These are phyloP conservation scores for Inga laurina DNA, from an alignment of 306 rosid species.

Conservation along the genomic window DNA sequence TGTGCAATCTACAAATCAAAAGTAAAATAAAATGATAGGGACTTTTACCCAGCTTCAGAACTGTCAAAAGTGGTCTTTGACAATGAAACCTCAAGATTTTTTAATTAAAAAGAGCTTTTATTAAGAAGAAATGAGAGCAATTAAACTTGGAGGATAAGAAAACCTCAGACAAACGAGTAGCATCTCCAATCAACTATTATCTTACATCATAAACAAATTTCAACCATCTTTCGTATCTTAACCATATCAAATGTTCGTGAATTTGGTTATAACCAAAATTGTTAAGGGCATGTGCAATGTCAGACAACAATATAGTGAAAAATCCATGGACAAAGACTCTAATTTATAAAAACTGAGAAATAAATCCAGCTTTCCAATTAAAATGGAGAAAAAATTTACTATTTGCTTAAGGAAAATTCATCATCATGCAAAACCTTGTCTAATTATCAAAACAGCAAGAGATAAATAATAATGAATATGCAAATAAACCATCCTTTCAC, in stretches of 20 bases:
- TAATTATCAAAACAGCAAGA: constrained; percentile 14
- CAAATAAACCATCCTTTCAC: not conserved
- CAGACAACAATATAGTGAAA: constrained; percentile 15
- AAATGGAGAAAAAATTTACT: constrained; percentile 19
- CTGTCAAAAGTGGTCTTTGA: constrained; percentile 5
- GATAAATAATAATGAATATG: constrained; percentile 13
- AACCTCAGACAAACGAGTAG: constrained; percentile 3
- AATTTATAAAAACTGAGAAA: constrained; percentile 18
- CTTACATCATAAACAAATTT: constrained; percentile 17
- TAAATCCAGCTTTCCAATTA: constrained; percentile 19
- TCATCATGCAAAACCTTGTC: constrained; percentile 14
- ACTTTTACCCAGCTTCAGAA: constrained; percentile 14
- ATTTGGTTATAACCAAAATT: constrained; percentile 21
- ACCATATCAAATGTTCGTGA: not conserved
- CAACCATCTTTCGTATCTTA: constrained; percentile 8
- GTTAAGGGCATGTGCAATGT: constrained; percentile 2
- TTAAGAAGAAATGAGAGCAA: not conserved
- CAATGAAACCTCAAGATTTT: constrained; percentile 22
- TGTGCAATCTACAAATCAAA: constrained; percentile 74
- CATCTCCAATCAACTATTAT: constrained; percentile 22
- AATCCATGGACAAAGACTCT: constrained; percentile 7
- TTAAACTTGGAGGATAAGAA: not conserved
- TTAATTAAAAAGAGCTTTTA: not conserved
- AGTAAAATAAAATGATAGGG: constrained; percentile 1
- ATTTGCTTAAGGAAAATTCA: constrained; percentile 10